phyloP scores from a whole-genome alignment of 768 basidiomycete species.

The Mycena capillaripes region DNA sequence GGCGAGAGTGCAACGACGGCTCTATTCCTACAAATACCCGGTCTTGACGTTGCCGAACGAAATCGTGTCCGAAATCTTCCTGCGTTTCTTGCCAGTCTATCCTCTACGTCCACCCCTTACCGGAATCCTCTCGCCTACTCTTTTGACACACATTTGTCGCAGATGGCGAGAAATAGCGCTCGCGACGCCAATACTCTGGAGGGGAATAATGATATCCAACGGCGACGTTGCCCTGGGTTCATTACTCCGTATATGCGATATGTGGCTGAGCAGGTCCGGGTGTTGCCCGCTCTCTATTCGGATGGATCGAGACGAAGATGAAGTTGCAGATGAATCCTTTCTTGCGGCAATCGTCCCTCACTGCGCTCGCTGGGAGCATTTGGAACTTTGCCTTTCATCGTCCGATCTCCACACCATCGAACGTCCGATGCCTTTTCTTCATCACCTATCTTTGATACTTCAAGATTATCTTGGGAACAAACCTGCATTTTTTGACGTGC shows the following conservation, averaged over 20 bases:
- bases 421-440: background rate
- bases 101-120: background rate
- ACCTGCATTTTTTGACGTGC: background rate
- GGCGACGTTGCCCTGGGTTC: background rate
- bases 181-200: background rate
- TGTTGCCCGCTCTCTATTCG: background rate
- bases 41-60: background rate
- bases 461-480: too few relatives aligned
- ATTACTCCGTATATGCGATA: background rate
- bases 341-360: background rate
- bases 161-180: background rate
- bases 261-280: background rate
- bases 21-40: background rate
- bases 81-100: background rate
- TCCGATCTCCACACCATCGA: background rate
- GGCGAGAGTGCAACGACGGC: background rate
- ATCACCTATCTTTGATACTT: background rate
- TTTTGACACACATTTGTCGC: background rate
- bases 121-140: background rate
- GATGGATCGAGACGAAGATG: background rate
- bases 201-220: background rate
- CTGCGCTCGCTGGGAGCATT: background rate
- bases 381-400: background rate
- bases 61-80: background rate
- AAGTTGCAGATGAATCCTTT: background rate